A percentile compares a stretch with the other conserved stretches of the same genome.
phyloP scores from a whole-genome alignment of 2,329 filamentous ascomycete species.

The Rutstroemia sp. region DNA sequence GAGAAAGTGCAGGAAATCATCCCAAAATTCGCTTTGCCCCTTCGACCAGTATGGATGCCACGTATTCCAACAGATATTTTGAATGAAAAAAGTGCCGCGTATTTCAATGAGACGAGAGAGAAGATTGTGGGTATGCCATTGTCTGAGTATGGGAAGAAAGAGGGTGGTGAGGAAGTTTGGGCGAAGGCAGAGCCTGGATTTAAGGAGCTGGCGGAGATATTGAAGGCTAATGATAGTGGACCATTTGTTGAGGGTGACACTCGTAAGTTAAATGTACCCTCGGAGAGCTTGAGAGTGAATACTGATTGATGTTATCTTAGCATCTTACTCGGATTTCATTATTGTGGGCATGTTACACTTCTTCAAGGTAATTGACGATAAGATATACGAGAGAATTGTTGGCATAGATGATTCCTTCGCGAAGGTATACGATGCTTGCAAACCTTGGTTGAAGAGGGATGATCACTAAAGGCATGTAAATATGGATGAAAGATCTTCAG shows the following conservation, averaged over 20 bases:
- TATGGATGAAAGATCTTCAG: neutral
- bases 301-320: slow-evolving; percentile 10
- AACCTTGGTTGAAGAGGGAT: slow-evolving; percentile 21
- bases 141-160: slow-evolving; percentile 38
- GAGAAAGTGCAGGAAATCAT: slow-evolving; percentile 38
- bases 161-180: slow-evolving; percentile 45
- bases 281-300: neutral
- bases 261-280: slow-evolving; percentile 11
- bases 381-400: slow-evolving; percentile 33
- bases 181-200: slow-evolving; percentile 39
- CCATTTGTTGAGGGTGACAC: slow-evolving; percentile 54
- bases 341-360: slow-evolving; percentile 44
- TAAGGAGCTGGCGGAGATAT: slow-evolving; percentile 30
- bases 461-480: slow-evolving; percentile 14
- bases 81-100: slow-evolving; percentile 40
- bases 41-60: slow-evolving; percentile 39
- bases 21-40: slow-evolving; percentile 22
- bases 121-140: slow-evolving; percentile 44
- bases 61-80: slow-evolving; percentile 45
- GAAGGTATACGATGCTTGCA: slow-evolving; percentile 16
- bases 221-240: slow-evolving; percentile 41
- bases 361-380: slow-evolving; percentile 32
- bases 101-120: slow-evolving; percentile 48
- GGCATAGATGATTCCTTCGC: slow-evolving; percentile 22
- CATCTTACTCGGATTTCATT: slow-evolving; percentile 51